Evolutionary conservation across 2,329 filamentous ascomycete genomes (phyloP).

Genomic region (Nakataea oryzae): DNA sequence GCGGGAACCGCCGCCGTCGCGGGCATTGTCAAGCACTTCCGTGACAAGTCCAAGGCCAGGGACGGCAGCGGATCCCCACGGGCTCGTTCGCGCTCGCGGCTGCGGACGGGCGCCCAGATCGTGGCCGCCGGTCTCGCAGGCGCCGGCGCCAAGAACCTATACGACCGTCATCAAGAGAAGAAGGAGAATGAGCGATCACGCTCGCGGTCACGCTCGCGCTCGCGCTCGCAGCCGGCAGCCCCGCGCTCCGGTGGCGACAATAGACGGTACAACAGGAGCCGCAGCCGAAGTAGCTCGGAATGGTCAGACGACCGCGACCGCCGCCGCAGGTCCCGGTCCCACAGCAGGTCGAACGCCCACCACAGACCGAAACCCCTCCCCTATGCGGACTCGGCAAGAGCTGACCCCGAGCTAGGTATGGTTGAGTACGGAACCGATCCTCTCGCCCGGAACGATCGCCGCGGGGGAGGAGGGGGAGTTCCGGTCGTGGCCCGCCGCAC

Average conservation of each 20-base stretch:
- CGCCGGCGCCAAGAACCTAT: conserved; percentile 50
- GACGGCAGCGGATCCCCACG: conserved; percentile 18
- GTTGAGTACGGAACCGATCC: conserved; percentile 56
- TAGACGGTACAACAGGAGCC: conserved; percentile 8
- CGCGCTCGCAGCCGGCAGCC: background rate
- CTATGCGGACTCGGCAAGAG: conserved; percentile 18
- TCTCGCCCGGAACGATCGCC: conserved; percentile 29
- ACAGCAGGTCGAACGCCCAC: conserved; percentile 26
- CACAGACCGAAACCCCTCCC: conserved; percentile 27
- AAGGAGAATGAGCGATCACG: conserved; percentile 29
- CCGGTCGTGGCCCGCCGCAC: conserved; percentile 18
- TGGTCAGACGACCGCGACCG: conserved; percentile 9
- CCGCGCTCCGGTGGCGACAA: background rate
- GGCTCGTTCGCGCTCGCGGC: conserved; percentile 33
- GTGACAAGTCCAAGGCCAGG: conserved; percentile 39
- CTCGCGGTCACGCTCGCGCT: conserved; percentile 19
- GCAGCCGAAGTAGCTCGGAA: conserved; percentile 20
- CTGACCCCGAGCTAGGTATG: conserved; percentile 59
- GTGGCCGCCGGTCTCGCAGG: conserved; percentile 49
- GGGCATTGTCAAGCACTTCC: conserved; percentile 46
- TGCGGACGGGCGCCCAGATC: conserved; percentile 48
- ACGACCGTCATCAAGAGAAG: conserved; percentile 51
- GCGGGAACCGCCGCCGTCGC: conserved; percentile 47
- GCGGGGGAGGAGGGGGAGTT: conserved; percentile 16
- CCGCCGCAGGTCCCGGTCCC: conserved; percentile 10